These are phyloP conservation scores for Amaranthus cruentus DNA, from an alignment of 148 eudicot genomes.

Conservation along the genomic window DNA sequence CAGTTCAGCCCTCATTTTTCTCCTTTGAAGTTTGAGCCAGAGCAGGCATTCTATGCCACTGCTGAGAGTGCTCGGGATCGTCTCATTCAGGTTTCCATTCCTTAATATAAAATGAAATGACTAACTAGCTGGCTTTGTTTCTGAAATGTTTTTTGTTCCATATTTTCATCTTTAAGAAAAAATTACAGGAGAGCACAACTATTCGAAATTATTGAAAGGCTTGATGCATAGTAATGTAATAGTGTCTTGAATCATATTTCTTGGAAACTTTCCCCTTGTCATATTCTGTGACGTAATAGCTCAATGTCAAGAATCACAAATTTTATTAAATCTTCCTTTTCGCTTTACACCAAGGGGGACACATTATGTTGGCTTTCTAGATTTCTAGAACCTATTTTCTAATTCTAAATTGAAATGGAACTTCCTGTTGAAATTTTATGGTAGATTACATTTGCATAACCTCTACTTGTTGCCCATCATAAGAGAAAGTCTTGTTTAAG, in stretches of 20 bases:
- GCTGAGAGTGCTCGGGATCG: conserved; percentile 98
- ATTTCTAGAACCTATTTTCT: too few relatives aligned
- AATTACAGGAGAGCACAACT: background rate
- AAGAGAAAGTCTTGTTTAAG: background rate
- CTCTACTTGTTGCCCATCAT: background rate
- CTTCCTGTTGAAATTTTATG: too few relatives aligned
- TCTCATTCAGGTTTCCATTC: conserved; percentile 52
- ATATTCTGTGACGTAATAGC: too few relatives aligned
- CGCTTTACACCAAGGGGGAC: too few relatives aligned
- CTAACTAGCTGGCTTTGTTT: background rate
- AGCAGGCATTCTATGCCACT: conserved; percentile 94
- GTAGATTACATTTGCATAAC: background rate
- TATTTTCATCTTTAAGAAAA: background rate
- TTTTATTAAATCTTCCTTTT: too few relatives aligned
- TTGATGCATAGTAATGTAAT: background rate
- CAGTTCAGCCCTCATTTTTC: conserved; percentile 94
- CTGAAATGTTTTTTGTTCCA: background rate
- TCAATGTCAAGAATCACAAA: too few relatives aligned
- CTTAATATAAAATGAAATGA: background rate
- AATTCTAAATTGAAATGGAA: too few relatives aligned
- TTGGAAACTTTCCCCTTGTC: background rate
- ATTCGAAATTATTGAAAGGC: background rate
- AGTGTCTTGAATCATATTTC: background rate
- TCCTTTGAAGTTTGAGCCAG: conserved; percentile 83
- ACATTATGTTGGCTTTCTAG: too few relatives aligned